Evolutionary conservation across 441 rosid genomes (phyloP).

Genomic region (Gossypium davidsonii): DNA sequence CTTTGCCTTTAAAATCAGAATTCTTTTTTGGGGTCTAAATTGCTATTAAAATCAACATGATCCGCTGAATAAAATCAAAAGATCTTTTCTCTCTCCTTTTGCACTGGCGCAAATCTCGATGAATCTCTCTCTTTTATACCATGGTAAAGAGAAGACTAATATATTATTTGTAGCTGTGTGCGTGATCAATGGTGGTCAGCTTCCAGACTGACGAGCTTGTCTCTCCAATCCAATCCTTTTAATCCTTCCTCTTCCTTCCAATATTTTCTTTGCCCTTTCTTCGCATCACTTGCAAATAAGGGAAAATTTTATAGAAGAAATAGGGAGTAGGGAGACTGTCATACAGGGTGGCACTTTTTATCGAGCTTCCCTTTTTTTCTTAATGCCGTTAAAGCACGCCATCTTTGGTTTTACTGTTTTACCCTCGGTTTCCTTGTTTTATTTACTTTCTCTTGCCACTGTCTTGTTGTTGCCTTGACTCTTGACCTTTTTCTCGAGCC

Average conservation of each 20-base stretch:
- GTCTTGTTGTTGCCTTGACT: background rate
- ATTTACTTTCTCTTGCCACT: conserved; percentile 9
- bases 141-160: background rate
- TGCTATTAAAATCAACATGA: conserved; percentile 34
- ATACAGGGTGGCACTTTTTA: conserved; percentile 22
- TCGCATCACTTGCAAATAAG: background rate
- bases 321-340: conserved; percentile 14
- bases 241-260: conserved; percentile 6
- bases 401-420: conserved; percentile 18
- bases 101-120: conserved; percentile 36
- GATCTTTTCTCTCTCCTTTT: conserved; percentile 16
- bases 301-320: background rate
- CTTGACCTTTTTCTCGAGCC: background rate
- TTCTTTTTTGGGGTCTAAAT: background rate
- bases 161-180: background rate
- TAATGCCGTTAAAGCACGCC: conserved; percentile 37
- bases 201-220: conserved; percentile 34
- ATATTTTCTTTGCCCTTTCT: background rate
- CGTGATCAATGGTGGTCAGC: background rate
- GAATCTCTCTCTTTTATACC: background rate
- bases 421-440: background rate
- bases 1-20: conserved; percentile 52
- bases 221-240: background rate
- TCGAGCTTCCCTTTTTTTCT: background rate
- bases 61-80: conserved; percentile 26